Evolutionary conservation across 2,329 filamentous ascomycete genomes (phyloP), one percentile per base, ranked within the genome.

Genomic region (Scedosporium boydii): DNA sequence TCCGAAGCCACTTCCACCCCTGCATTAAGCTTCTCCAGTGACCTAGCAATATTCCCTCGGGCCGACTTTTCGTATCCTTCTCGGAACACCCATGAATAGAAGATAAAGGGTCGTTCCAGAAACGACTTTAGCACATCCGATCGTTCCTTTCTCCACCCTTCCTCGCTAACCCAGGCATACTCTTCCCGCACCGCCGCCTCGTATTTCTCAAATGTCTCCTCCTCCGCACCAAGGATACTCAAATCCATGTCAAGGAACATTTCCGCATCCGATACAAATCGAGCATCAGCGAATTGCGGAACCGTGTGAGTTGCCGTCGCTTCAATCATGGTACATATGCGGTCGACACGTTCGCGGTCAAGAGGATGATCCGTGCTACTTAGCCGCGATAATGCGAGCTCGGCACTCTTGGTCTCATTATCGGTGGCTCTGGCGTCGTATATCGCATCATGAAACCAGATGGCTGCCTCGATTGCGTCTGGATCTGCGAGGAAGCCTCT

Each of bases 371-470:
- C 14, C 42, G 58, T 46, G 7, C 21, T 12, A 6, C 27, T 21
- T 6, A 64, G 56, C 23, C 59, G 44, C 7, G 51, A 46, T 5
- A 41, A 26, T 21, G 38, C 59, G n/a, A 63, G 58, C 57, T 64
- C 60, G 34, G 74, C 74, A 56, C 72, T 72, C 6, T 74, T 70
- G 12, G 65, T 71, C 1, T 75, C 73, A 34, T 71, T 64, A 51
- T 62, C 53, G 16, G 53, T 27, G 48, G 59, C 53, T 14, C 29
- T 51, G 7, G 62, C 46, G 42, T 65, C 60, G 51, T 63, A 60
- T n/a, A 64, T 46, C 18, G 62, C 60, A 34, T 63, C 64, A 51
- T 65, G 62, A 18, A 63, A 48, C 62, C 62, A 65, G 29, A 63
- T 65, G 27, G 62, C 62, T 7, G 60, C 60, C 53, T 64, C 63